A percentile compares a stretch with the other conserved stretches of the same genome.
Conservation (phyloP, 192 early-diverging fungal species). For the Ramicandelaber brevisporus region DNA sequence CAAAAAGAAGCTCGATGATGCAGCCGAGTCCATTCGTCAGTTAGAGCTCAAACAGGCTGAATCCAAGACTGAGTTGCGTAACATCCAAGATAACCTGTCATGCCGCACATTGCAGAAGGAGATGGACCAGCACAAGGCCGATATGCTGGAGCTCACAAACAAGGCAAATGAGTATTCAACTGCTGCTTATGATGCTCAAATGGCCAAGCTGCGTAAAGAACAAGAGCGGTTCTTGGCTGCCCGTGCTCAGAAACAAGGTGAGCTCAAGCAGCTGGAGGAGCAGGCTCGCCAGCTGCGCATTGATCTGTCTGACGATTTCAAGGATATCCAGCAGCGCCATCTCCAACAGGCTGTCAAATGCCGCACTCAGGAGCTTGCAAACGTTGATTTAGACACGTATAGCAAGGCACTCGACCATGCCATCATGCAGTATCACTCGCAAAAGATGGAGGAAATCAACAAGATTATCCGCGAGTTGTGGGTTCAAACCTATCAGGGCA, state of each 20-base stretch:
- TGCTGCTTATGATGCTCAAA: slow-evolving; percentile 5
- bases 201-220: slow-evolving; percentile 7
- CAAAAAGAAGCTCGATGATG: too few relatives aligned
- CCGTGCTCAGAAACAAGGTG: slow-evolving; percentile 48
- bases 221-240: slow-evolving; percentile 7
- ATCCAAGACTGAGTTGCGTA: too few relatives aligned
- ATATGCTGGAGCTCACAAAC: slow-evolving; percentile 8
- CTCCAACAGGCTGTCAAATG: slow-evolving; percentile 35
- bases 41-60: too few relatives aligned
- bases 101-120: slow-evolving; percentile 8
- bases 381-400: slow-evolving; percentile 62
- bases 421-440: slow-evolving; percentile 73
- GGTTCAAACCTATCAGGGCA: slow-evolving; percentile 86
- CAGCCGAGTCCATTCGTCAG: too few relatives aligned
- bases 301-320: slow-evolving; percentile 50
- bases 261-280: slow-evolving; percentile 59
- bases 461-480: slow-evolving; percentile 89
- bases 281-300: slow-evolving; percentile 24
- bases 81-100: slow-evolving; percentile 2
- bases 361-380: slow-evolving; percentile 54
- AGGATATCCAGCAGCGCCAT: slow-evolving; percentile 43
- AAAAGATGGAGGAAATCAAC: slow-evolving; percentile 96
- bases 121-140: slow-evolving; percentile 8
- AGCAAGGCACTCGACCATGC: slow-evolving; percentile 56
- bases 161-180: slow-evolving; percentile 1